These are phyloP conservation scores for Umbelopsis sp. DNA, from an alignment of 192 early-diverging fungal species.

Conservation along the genomic window DNA sequence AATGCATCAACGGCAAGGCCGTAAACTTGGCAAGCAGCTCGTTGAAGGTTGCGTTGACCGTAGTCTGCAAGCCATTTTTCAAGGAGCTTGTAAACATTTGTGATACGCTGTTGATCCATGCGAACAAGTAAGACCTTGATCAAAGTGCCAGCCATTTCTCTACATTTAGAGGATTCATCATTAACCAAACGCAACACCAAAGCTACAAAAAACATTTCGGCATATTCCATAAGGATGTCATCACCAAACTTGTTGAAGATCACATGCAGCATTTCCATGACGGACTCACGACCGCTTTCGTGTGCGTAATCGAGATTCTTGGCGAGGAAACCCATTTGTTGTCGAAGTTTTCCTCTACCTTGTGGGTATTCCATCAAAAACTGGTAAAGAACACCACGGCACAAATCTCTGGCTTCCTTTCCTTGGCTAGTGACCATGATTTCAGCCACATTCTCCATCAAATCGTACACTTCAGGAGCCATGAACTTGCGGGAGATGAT, in stretches of 20 bases:
- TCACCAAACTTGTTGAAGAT: constrained; percentile 82
- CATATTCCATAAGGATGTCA: constrained; percentile 70
- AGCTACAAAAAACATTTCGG: constrained; percentile 84
- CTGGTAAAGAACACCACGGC: constrained; percentile 79
- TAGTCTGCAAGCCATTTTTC: constrained; percentile 74
- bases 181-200: constrained; percentile 85
- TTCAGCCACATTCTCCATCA: constrained; percentile 81
- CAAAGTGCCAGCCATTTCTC: constrained; percentile 82
- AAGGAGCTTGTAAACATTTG: constrained; percentile 68
- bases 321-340: constrained; percentile 86
- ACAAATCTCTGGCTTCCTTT: constrained; percentile 76
- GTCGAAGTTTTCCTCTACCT: constrained; percentile 74
- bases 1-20: constrained; percentile 83
- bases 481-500: constrained; percentile 86
- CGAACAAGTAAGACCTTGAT: constrained; percentile 69
- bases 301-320: constrained; percentile 90
- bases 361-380: constrained; percentile 98
- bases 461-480: constrained; percentile 88
- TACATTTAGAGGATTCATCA: constrained; percentile 91
- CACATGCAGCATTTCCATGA: constrained; percentile 83
- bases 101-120: constrained; percentile 58
- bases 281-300: constrained; percentile 91
- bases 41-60: constrained; percentile 67
- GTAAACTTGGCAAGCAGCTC: constrained; percentile 82
- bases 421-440: constrained; percentile 90